Percentiles rank a stretch among this genome's conserved stretches.
Evolutionary conservation across 2,329 filamentous ascomycete species (phyloP).

Genomic region (Pseudocercospora vitis): DNA sequence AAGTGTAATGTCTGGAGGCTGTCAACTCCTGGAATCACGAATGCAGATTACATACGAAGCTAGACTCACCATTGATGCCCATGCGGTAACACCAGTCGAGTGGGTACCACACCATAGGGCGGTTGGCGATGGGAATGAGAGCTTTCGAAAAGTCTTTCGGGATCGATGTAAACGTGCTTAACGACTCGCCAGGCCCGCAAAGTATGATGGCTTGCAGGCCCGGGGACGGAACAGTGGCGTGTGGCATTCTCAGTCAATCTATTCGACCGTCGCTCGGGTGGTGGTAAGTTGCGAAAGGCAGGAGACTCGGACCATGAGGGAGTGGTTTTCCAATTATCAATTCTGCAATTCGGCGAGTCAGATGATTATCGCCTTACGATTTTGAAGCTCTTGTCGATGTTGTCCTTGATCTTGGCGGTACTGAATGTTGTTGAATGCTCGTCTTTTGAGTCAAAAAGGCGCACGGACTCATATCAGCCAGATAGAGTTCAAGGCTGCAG

Average conservation of each 20-base stretch:
- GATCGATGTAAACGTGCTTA: slow-evolving; percentile 78
- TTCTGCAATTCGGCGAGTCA: too few species aligned
- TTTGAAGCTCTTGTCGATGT: too few species aligned
- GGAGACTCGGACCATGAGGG: too few species aligned
- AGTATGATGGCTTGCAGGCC: slow-evolving; percentile 82
- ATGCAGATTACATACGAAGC: background rate
- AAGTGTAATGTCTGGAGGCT: slow-evolving; percentile 53
- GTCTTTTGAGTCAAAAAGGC: too few species aligned
- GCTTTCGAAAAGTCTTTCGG: slow-evolving; percentile 80
- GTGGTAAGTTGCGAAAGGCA: too few species aligned
- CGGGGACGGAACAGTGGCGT: slow-evolving; percentile 71
- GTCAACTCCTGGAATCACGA: slow-evolving; percentile 10
- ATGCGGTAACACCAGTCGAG: slow-evolving; percentile 82
- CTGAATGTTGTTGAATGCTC: too few species aligned
- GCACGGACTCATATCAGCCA: too few species aligned
- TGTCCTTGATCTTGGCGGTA: too few species aligned
- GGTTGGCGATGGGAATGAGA: slow-evolving; percentile 76
- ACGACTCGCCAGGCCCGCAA: slow-evolving; percentile 77
- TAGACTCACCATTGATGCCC: slow-evolving; percentile 64
- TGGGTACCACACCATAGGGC: slow-evolving; percentile 88
- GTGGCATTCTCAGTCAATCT: slow-evolving; percentile 59
- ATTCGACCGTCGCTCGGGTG: too few species aligned
- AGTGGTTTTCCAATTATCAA: too few species aligned
- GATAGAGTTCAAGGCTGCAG: too few species aligned
- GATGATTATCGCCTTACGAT: too few species aligned